Conservation (phyloP, 345 rosid genomes). For the Ailanthus altissimus region DNA sequence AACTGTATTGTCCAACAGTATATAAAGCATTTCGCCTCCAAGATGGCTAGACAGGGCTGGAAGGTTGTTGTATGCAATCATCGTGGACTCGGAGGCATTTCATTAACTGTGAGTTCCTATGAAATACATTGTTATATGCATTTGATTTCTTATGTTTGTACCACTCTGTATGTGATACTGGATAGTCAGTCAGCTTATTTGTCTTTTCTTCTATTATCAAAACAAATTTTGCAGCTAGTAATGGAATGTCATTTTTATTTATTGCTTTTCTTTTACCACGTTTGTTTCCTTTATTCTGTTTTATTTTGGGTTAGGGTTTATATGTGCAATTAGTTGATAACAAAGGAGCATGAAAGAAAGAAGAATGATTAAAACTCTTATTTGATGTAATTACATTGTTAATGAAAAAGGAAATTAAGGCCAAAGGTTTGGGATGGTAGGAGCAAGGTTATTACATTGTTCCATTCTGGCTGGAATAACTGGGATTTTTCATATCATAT, state of each 20-base stretch:
- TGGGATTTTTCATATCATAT: not conserved
- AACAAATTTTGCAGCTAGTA: not conserved
- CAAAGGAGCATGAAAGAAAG: not conserved
- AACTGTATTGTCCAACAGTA: conserved; percentile 28
- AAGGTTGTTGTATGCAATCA: conserved; percentile 47
- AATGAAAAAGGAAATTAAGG: not conserved
- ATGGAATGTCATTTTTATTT: not conserved
- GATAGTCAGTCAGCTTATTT: not conserved
- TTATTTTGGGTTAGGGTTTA: not conserved
- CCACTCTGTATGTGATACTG: not conserved
- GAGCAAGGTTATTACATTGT: not conserved
- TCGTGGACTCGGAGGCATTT: conserved; percentile 45
- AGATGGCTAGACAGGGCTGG: conserved; percentile 36
- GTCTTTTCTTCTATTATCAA: not conserved
- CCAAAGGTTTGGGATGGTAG: not conserved
- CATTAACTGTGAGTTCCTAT: conserved; percentile 40
- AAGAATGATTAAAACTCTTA: not conserved
- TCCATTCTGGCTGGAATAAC: not conserved
- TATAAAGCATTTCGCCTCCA: conserved; percentile 39
- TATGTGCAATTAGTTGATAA: not conserved
- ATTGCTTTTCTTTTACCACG: not conserved
- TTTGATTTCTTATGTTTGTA: not conserved
- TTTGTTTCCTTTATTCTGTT: not conserved
- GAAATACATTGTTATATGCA: conserved; percentile 3
- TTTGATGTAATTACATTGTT: not conserved